Percentiles rank a stretch among this genome's conserved stretches.
phyloP scores from a whole-genome alignment of 108 stramenopile genomes.

The Pseudonitzschia multistriata region DNA sequence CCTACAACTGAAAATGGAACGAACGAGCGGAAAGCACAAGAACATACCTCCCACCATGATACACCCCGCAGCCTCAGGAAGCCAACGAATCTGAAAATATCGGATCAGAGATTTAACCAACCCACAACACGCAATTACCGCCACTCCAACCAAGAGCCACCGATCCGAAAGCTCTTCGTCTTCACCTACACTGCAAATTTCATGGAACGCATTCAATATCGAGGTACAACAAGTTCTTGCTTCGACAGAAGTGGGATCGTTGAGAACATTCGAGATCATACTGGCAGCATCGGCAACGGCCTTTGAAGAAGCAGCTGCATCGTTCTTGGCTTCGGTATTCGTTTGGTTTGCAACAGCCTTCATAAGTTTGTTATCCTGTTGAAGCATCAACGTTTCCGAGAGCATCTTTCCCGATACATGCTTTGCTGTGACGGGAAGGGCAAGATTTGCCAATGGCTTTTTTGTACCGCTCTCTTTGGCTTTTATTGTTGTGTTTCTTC shows the following conservation, averaged over 20 bases:
- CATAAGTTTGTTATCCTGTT: constrained; percentile 38
- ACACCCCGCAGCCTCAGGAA: constrained; percentile 85
- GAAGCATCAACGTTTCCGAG: constrained; percentile 61
- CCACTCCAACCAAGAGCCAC: constrained; percentile 73
- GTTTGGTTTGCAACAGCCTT: constrained; percentile 15
- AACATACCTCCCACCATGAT: constrained; percentile 75
- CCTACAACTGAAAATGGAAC: not conserved
- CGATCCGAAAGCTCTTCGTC: constrained; percentile 77
- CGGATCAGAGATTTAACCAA: constrained; percentile 87
- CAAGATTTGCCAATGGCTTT: constrained; percentile 45
- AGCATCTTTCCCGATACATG: constrained; percentile 61
- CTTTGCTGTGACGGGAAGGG: constrained; percentile 52
- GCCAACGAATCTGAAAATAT: constrained; percentile 74
- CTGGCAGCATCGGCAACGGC: constrained; percentile 12
- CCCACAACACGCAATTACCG: constrained; percentile 81
- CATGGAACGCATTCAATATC: constrained; percentile 82
- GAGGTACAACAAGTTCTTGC: constrained; percentile 84
- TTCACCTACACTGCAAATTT: constrained; percentile 77
- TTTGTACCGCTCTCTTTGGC: not conserved
- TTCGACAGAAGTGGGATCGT: constrained; percentile 73
- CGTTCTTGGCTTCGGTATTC: constrained; percentile 37
- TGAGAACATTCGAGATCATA: constrained; percentile 43
- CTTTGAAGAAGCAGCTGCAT: constrained; percentile 29
- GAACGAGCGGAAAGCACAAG: not conserved
- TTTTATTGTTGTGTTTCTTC: constrained; percentile 14